These are phyloP conservation scores for Suhomyces maxii DNA, from an alignment of 1,139 yeast genomes.

Conservation along the genomic window DNA sequence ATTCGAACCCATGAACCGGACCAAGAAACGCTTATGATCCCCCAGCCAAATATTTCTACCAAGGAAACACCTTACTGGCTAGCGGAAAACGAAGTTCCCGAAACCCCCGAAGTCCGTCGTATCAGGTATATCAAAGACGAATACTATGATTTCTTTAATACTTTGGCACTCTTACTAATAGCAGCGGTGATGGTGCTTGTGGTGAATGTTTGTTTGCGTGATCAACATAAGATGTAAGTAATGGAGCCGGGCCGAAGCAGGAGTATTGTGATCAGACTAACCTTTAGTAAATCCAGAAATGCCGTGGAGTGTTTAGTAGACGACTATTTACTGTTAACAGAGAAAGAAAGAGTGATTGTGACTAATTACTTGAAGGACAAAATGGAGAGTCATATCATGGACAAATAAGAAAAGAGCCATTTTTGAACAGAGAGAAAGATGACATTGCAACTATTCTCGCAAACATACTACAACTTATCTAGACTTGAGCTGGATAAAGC, in stretches of 20 bases:
- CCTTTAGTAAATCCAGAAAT: not conserved
- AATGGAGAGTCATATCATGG: not conserved
- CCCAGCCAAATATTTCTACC: too few species aligned
- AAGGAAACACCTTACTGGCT: not conserved
- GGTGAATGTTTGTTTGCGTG: not conserved
- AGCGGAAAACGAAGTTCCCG: not conserved
- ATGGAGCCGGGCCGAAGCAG: too few species aligned
- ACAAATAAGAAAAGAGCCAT: too few species aligned
- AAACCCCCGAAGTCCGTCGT: not conserved
- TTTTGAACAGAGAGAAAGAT: too few species aligned
- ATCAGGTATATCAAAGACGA: not conserved
- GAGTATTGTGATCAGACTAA: not conserved
- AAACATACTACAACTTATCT: too few species aligned
- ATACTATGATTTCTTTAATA: not conserved
- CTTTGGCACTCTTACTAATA: not conserved
- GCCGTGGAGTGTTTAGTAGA: slow-evolving; percentile 8
- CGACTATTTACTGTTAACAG: slow-evolving; percentile 7
- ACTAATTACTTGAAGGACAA: not conserved
- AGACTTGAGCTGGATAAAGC: too few species aligned
- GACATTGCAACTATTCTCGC: too few species aligned
- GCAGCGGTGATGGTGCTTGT: not conserved
- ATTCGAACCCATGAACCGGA: too few species aligned
- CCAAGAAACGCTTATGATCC: too few species aligned
- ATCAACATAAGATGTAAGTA: not conserved
- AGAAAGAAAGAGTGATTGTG: slow-evolving; percentile 4